These are phyloP conservation scores for Starmerella bombicola DNA, from an alignment of 805 yeast genomes.

Conservation along the genomic window DNA sequence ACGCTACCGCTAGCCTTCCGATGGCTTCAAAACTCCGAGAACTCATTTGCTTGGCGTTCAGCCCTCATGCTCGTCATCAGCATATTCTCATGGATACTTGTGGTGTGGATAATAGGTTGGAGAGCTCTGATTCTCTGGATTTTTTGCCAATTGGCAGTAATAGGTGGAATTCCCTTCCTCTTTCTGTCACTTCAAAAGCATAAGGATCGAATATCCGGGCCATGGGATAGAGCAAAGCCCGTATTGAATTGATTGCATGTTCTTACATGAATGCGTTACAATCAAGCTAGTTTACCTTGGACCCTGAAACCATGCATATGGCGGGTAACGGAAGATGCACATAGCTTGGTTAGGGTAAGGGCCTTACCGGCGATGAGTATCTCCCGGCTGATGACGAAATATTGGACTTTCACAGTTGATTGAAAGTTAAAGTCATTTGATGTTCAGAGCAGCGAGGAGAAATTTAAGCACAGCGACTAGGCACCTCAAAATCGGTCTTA, in stretches of 20 bases:
- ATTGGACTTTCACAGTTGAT: no score
- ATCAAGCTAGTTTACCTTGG: no score
- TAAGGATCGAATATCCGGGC: constrained; percentile 77
- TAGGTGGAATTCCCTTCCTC: constrained; percentile 53
- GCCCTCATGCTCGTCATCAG: constrained; percentile 21
- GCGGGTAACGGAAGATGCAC: no score
- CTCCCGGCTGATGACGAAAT: no score
- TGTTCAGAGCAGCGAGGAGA: constrained; percentile 7
- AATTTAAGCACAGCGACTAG: constrained; percentile 12
- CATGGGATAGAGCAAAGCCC: constrained; percentile 86
- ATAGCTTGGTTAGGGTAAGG: no score
- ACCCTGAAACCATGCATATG: no score
- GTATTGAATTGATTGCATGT: constrained; percentile 4
- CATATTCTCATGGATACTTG: constrained; percentile 18
- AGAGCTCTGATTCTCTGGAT: constrained; percentile 41
- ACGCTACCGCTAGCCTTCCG: constrained; percentile 59
- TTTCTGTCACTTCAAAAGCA: constrained; percentile 61
- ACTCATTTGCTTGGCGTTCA: constrained; percentile 22
- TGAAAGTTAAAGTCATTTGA: no score
- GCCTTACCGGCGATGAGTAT: no score
- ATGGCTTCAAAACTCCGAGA: constrained; percentile 38
- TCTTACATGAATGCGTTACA: no score
- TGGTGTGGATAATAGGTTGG: constrained; percentile 26
- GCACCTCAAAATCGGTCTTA: constrained; percentile 41
- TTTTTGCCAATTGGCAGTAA: constrained; percentile 36